These are phyloP conservation scores for Polyporus arcularius DNA, from an alignment of 768 basidiomycete genomes.

Conservation along the genomic window DNA sequence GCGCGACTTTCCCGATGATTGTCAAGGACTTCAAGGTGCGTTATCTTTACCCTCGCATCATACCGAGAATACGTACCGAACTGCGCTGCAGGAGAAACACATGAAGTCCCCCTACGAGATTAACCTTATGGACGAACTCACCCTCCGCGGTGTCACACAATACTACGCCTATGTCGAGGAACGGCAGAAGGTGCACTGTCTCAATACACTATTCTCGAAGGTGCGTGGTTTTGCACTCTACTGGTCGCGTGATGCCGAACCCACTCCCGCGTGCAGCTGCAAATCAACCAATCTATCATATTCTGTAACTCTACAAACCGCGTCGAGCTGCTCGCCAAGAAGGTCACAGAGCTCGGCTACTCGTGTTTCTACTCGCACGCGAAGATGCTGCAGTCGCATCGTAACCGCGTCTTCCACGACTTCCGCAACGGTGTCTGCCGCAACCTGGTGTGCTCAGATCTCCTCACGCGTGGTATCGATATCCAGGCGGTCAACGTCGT, in stretches of 20 bases:
- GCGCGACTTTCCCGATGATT: constrained; percentile 97
- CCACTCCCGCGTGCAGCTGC: constrained; percentile 57
- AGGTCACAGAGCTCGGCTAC: constrained; percentile 98
- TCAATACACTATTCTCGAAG: constrained; percentile 99
- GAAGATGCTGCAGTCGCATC: constrained; percentile 98
- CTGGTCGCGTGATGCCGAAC: neutral
- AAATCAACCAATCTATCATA: constrained; percentile 99
- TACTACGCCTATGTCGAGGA: constrained; percentile 99
- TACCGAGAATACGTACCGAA: constrained; percentile 6
- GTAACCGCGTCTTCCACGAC: constrained; percentile 99
- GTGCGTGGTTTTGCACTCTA: constrained; percentile 39
- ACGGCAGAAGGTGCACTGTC: constrained; percentile 98
- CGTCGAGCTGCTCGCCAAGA: constrained; percentile 98
- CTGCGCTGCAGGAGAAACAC: constrained; percentile 77
- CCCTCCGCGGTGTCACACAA: constrained; percentile 96
- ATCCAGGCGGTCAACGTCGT: constrained; percentile 99
- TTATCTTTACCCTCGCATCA: neutral
- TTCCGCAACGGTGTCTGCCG: constrained; percentile 98
- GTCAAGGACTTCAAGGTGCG: constrained; percentile 98
- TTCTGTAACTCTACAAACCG: constrained; percentile 99
- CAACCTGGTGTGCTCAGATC: constrained; percentile 97
- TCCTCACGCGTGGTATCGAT: constrained; percentile 98
- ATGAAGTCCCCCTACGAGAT: constrained; percentile 96
- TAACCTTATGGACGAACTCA: constrained; percentile 99
- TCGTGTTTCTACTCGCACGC: constrained; percentile 99